Conservation (phyloP, 2,329 filamentous ascomycete genomes). For the Ceratocystis harringtonii region DNA sequence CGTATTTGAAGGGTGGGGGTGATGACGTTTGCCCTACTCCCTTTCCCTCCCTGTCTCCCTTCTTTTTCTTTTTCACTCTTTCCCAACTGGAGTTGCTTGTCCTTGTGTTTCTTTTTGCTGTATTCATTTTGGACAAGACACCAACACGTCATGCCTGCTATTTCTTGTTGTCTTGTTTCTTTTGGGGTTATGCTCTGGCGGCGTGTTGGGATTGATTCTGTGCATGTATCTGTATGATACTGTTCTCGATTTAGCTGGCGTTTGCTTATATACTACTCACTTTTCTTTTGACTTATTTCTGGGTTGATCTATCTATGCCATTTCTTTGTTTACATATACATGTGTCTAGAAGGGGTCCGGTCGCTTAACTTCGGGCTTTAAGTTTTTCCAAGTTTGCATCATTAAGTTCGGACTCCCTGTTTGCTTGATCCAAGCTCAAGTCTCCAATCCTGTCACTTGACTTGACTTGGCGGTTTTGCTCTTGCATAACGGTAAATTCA, state of each 20-base stretch:
- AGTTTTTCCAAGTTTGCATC: background rate
- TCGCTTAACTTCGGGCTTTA: background rate
- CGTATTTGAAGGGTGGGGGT: background rate
- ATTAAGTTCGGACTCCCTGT: too few species aligned
- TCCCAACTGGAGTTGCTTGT: background rate
- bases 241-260: background rate
- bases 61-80: background rate
- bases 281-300: background rate
- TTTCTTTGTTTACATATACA: background rate
- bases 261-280: background rate
- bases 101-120: background rate
- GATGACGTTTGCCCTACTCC: slow-evolving; percentile 10
- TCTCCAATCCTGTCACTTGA: background rate
- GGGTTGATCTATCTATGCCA: background rate
- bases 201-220: background rate
- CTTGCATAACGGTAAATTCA: background rate
- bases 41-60: background rate
- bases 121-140: background rate
- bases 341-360: background rate
- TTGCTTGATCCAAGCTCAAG: background rate
- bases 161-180: slow-evolving; percentile 4
- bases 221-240: background rate
- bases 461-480: background rate
- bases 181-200: background rate
- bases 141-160: background rate